Evolutionary conservation across 2,329 filamentous ascomycete genomes (phyloP), one percentile per base, ranked within the genome.

Genomic region (Fusarium sp.): DNA sequence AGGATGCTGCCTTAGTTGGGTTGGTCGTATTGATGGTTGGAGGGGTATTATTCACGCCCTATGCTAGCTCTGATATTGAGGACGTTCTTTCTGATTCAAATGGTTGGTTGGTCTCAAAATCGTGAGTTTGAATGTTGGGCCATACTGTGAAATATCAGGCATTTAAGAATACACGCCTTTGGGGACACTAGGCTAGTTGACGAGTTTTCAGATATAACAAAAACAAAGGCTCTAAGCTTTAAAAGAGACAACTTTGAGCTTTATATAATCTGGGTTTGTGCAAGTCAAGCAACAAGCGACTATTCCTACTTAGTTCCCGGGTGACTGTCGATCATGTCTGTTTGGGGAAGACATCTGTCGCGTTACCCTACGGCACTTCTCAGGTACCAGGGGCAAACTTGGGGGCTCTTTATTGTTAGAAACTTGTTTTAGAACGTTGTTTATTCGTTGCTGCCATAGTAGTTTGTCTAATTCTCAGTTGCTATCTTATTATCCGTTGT

Each of bases 241-340:
- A 14, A 18, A 6, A 43, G 15, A 31, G 6, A 11, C 6, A 43
- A 43, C 14, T 4, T 13, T 31, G 15, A 17, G 15, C 27, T 18
- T 9, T 6, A 18, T 10, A 14, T 14, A 39, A 21, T 31, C 4
- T 15, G 11, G 15, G 15, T 33, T 10, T 27, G 11, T 29, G 11
- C 7, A 56, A 55, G 33, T 56, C 25, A 40, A 46, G 20, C 17
- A 17, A 15, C 20, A 25, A 21, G 27, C 18, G 50, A 33, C 20
- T 25, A 17, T 52, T 17, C 14, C 11, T 45, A 14, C 29, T 31
- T 31, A 29, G 21, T 36, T 35, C 15, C 47, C 35, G 14, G 21
- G 25, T 52, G 20, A 39, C 9, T 17, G 33, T n/a, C 48, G 54
- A 58, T 58, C 40, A 58, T 40, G n/a, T 39, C 33, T 36, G 11